A percentile compares a stretch with the other conserved stretches of the same genome.
These are phyloP conservation scores for Globisporangium heterothallicum DNA, from an alignment of 352 stramenopile genomes.

Conservation along the genomic window DNA sequence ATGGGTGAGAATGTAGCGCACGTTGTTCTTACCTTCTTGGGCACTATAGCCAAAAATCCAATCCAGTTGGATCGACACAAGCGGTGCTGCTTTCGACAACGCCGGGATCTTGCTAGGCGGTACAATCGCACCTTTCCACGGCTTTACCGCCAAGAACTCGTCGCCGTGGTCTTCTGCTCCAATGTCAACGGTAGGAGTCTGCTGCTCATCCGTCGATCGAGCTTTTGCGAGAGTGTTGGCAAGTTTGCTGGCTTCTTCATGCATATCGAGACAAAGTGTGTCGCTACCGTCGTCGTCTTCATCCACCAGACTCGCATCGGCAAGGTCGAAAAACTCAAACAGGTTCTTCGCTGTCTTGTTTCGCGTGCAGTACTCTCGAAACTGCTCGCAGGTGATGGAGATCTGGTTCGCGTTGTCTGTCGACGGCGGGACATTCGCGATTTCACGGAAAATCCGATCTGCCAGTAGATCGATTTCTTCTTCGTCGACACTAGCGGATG, in stretches of 20 bases:
- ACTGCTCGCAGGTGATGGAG: slow-evolving; percentile 72
- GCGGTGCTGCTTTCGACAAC: slow-evolving; percentile 49
- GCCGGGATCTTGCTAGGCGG: slow-evolving; percentile 48
- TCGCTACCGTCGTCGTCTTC: slow-evolving; percentile 11
- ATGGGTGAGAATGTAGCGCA: slow-evolving; percentile 44
- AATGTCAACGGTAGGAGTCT: slow-evolving; percentile 5
- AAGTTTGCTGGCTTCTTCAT: slow-evolving; percentile 10
- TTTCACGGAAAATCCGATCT: slow-evolving; percentile 64
- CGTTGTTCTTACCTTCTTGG: slow-evolving; percentile 76
- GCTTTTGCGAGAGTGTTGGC: slow-evolving; percentile 5
- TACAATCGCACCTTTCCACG: slow-evolving; percentile 81
- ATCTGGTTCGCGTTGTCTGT: slow-evolving; percentile 21
- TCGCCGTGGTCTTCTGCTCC: slow-evolving; percentile 38
- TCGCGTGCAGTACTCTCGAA: slow-evolving; percentile 63
- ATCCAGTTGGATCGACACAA: slow-evolving; percentile 79
- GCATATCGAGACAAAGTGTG: background rate
- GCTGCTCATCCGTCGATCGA: slow-evolving; percentile 4
- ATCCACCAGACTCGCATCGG: slow-evolving; percentile 14
- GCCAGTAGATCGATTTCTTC: slow-evolving; percentile 60
- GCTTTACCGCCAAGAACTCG: slow-evolving; percentile 82
- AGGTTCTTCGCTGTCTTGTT: slow-evolving; percentile 52
- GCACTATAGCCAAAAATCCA: slow-evolving; percentile 90
- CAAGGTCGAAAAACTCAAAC: slow-evolving; percentile 64
- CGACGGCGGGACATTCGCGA: slow-evolving; percentile 27
- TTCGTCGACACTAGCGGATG: slow-evolving; percentile 30